Evolutionary conservation across 2,329 filamentous ascomycete species (phyloP).

Genomic region (Cryphonectria japonica): DNA sequence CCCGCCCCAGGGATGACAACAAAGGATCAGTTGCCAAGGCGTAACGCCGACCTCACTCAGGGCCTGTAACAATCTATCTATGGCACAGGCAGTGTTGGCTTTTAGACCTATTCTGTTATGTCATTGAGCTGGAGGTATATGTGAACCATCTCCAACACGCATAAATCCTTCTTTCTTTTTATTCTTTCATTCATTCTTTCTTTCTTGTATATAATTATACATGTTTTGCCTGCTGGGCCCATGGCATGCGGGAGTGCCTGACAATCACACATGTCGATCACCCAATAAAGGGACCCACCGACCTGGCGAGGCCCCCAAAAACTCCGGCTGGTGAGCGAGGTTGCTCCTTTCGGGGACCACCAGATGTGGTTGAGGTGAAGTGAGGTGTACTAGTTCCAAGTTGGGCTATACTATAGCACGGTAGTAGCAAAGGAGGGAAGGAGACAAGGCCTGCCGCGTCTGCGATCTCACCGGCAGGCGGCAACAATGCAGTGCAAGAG

Average conservation of each 20-base stretch:
- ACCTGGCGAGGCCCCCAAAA: background rate
- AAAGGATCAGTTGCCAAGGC: slow-evolving; percentile 5
- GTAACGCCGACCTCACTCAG: background rate
- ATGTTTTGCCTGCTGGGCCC: too few species aligned
- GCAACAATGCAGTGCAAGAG: background rate
- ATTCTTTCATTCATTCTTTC: background rate
- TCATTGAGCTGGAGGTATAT: background rate
- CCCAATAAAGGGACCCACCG: background rate
- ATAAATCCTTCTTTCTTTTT: background rate
- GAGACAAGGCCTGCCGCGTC: too few species aligned
- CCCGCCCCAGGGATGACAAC: background rate
- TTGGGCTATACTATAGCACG: background rate
- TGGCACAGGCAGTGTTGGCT: background rate
- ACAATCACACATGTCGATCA: slow-evolving; percentile 12
- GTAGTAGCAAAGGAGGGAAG: background rate
- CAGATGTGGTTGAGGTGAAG: background rate
- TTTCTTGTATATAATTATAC: too few species aligned
- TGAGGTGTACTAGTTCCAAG: background rate
- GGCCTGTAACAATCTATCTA: background rate
- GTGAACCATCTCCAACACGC: slow-evolving; percentile 2
- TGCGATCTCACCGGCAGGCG: slow-evolving; percentile 7
- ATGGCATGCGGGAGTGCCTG: slow-evolving; percentile 18
- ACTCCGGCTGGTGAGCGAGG: too few species aligned
- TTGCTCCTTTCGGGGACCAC: background rate
- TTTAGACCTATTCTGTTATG: background rate